Base-by-base conservation (phyloP, 2,329 filamentous ascomycete genomes). In the Fusarium citri region DNA sequence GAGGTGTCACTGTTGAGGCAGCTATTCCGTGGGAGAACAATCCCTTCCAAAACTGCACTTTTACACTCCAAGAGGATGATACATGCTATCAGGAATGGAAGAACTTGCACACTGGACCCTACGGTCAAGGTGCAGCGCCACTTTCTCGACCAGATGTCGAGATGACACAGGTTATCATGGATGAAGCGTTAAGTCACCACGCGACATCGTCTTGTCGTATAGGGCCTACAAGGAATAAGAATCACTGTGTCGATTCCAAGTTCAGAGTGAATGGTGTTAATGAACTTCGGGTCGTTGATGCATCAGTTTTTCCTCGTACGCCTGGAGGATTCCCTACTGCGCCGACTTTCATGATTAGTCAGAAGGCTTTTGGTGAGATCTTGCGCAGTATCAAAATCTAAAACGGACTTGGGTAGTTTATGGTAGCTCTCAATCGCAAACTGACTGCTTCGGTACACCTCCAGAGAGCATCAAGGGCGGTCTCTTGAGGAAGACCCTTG, bases 211-310 rank as follows among this genome's bases (percentile, higher is more conserved):
- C 87, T 0, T 85, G 82, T 47, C 81, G 85, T 0, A 89, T 90
- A 67, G 88, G 88, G 2, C 78, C 80, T 1, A 83, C 85, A 28
- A 79, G 79, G 15, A 85, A 90, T 73, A 76, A 77, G 2, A 82
- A 81, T 73, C 86, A 86, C 11, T 87, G 89, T 4, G 75, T 90
- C 51, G 86, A 90, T 72, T 81, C 80, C 0, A 78, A 84, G 54
- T 88, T 89, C 75, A 80, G 82, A 22, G 87, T 90, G 6, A 80
- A 84, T 20, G 87, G 87, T 2, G 83, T 88, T 0, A 76, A 81
- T 2, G 83, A 83, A 0, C 78, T 90, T 51, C 80, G 88, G 7
- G 88, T 89, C 8, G 88, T 90, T 3, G 88, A 90, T 79, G 88
- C 86, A 0, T 85, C 82, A n/a, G 80, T 85, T 8, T 89, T 87